Evolutionary conservation across 768 basidiomycete species (phyloP).

Genomic region (Serendipita sp.): DNA sequence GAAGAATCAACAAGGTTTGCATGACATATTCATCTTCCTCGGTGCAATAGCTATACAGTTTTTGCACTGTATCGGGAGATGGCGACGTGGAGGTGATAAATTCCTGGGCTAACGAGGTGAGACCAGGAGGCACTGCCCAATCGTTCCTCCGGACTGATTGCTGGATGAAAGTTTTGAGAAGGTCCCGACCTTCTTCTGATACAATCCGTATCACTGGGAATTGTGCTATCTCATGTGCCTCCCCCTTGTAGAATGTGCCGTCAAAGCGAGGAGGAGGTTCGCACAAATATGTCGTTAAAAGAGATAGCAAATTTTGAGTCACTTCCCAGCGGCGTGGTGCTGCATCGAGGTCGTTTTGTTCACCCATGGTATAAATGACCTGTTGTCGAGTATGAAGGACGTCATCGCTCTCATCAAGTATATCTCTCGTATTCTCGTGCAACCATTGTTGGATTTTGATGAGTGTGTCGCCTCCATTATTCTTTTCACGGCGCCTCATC

Average conservation of each 20-base stretch:
- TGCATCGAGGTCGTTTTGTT: slow-evolving; percentile 24
- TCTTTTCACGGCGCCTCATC: slow-evolving; percentile 11
- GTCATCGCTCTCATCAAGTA: slow-evolving; percentile 17
- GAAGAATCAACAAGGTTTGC: slow-evolving; percentile 25
- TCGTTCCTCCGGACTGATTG: slow-evolving; percentile 13
- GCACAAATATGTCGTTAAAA: slow-evolving; percentile 14
- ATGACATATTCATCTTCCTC: background rate
- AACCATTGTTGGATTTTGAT: slow-evolving; percentile 15
- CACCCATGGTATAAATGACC: slow-evolving; percentile 31
- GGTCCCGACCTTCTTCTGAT: slow-evolving; percentile 7
- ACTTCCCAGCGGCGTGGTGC: slow-evolving; percentile 30
- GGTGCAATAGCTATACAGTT: slow-evolving; percentile 11
- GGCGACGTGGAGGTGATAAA: slow-evolving; percentile 17
- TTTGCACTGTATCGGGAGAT: slow-evolving; percentile 10
- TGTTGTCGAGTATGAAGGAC: slow-evolving; percentile 33
- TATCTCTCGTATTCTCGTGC: slow-evolving; percentile 5
- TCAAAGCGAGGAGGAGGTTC: background rate
- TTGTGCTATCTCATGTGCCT: background rate
- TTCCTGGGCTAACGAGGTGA: slow-evolving; percentile 13
- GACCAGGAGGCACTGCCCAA: slow-evolving; percentile 13
- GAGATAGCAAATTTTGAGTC: slow-evolving; percentile 25
- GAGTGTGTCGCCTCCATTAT: background rate
- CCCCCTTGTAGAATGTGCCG: background rate
- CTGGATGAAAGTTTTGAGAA: slow-evolving; percentile 13
- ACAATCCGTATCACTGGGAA: slow-evolving; percentile 8